phyloP scores from a whole-genome alignment of 192 early-diverging fungal species.

The Coemansia asiatica region DNA sequence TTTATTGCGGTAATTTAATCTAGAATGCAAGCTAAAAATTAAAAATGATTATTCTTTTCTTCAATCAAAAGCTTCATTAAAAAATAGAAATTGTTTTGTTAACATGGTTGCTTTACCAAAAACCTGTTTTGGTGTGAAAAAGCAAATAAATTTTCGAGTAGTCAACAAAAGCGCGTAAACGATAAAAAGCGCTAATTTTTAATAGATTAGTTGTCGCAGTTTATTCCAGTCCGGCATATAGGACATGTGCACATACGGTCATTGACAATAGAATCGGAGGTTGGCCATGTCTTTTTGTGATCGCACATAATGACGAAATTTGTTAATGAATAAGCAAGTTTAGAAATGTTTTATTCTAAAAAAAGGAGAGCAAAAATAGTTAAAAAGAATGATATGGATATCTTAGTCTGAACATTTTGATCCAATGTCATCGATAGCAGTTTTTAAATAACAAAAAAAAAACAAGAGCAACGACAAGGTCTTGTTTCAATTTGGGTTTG shows the following conservation, averaged over 20 bases:
- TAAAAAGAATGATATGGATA: not conserved
- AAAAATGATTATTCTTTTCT: no score
- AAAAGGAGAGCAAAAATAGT: not conserved
- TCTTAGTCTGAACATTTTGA: no score
- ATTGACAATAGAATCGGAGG: not conserved
- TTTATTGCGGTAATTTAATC: no score
- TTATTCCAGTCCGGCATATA: conserved; percentile 37
- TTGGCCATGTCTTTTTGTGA: no score
- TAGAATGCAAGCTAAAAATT: no score
- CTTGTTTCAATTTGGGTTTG: not conserved
- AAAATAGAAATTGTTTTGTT: no score
- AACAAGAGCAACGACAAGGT: not conserved
- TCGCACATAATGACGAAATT: not conserved
- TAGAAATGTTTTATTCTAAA: no score
- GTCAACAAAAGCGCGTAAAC: no score
- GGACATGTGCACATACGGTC: conserved; percentile 52
- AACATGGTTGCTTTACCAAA: no score
- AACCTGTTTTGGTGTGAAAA: no score
- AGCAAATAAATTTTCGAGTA: no score
- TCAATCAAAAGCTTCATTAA: no score
- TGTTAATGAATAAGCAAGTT: not conserved
- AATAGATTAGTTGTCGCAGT: conserved; percentile 24
- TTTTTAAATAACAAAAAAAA: not conserved
- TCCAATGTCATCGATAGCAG: not conserved
- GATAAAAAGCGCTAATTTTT: not conserved